These are phyloP conservation scores for Dendryphion nanum DNA, from an alignment of 2,329 filamentous ascomycete genomes.

Conservation along the genomic window DNA sequence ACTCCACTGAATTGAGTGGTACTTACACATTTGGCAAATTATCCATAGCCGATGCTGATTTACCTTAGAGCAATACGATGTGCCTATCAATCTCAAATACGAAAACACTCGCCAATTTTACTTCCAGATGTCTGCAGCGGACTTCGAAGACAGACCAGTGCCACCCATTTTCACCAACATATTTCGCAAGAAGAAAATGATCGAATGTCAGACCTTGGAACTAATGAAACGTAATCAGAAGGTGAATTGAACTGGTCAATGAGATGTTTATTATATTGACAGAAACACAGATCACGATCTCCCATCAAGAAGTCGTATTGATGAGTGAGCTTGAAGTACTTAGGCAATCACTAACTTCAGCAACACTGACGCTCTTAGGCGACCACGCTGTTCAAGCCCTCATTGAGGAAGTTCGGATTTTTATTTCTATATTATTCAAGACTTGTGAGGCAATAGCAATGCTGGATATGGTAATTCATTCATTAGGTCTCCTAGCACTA, in stretches of 20 bases:
- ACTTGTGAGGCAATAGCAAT: constrained; percentile 84
- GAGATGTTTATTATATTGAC: neutral
- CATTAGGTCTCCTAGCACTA: neutral
- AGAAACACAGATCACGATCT: constrained; percentile 62
- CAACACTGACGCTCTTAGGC: constrained; percentile 22
- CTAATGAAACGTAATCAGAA: constrained; percentile 73
- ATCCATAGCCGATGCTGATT: neutral
- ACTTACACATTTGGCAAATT: too few species aligned
- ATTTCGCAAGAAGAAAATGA: constrained; percentile 66
- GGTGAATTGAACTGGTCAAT: constrained; percentile 8
- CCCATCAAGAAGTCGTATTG: constrained; percentile 78
- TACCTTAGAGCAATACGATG: constrained; percentile 47
- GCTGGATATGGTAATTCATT: constrained; percentile 69
- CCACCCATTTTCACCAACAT: constrained; percentile 76
- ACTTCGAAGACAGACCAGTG: constrained; percentile 57
- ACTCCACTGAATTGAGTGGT: constrained; percentile 69
- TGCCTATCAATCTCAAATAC: constrained; percentile 68
- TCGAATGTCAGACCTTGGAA: constrained; percentile 85
- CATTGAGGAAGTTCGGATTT: constrained; percentile 66
- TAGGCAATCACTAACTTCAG: too few species aligned
- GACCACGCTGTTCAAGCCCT: constrained; percentile 73
- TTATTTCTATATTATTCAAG: constrained; percentile 74
- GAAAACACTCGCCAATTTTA: constrained; percentile 79
- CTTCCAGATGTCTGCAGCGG: constrained; percentile 62
- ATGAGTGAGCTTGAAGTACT: constrained; percentile 55